These are phyloP conservation scores for Inonotus obliquus DNA, from an alignment of 1,284 basidiomycete species.

Conservation along the genomic window DNA sequence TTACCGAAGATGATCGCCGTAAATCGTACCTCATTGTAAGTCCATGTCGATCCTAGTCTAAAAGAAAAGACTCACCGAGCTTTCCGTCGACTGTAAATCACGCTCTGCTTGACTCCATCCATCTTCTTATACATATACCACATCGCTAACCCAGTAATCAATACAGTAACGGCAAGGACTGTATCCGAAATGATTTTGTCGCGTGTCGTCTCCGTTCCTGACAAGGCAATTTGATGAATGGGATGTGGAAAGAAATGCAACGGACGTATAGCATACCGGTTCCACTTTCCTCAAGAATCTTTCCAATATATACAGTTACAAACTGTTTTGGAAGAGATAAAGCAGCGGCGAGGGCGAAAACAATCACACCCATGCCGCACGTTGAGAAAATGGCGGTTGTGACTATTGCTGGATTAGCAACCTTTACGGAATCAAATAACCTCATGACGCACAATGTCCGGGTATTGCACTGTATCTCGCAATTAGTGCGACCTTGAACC, in stretches of 20 bases:
- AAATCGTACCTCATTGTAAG: not conserved
- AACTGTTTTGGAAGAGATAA: conserved; percentile 62
- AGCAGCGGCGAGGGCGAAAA: conserved; percentile 54
- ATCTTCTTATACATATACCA: conserved; percentile 17
- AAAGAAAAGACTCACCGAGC: conserved; percentile 11
- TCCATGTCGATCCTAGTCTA: not conserved
- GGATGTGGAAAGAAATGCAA: conserved; percentile 17
- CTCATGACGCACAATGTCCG: conserved; percentile 43
- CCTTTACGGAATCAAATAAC: not conserved
- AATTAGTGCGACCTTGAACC: conserved; percentile 56
- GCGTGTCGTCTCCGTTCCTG: conserved; percentile 13
- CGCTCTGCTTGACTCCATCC: conserved; percentile 14
- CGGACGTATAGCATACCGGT: conserved; percentile 23
- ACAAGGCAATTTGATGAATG: not conserved
- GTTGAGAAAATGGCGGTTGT: conserved; percentile 63
- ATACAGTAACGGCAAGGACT: conserved; percentile 11
- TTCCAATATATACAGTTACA: conserved; percentile 54
- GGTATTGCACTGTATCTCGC: conserved; percentile 61
- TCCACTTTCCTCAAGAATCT: conserved; percentile 30
- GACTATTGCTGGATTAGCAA: conserved; percentile 29
- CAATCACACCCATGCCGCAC: conserved; percentile 57
- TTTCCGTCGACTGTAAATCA: conserved; percentile 16
- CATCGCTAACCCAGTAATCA: conserved; percentile 16
- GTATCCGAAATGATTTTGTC: conserved; percentile 16
- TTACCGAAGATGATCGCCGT: not conserved